Evolutionary conservation across 495 filamentous ascomycete species (phyloP).

Genomic region (Xylaria longipes): DNA sequence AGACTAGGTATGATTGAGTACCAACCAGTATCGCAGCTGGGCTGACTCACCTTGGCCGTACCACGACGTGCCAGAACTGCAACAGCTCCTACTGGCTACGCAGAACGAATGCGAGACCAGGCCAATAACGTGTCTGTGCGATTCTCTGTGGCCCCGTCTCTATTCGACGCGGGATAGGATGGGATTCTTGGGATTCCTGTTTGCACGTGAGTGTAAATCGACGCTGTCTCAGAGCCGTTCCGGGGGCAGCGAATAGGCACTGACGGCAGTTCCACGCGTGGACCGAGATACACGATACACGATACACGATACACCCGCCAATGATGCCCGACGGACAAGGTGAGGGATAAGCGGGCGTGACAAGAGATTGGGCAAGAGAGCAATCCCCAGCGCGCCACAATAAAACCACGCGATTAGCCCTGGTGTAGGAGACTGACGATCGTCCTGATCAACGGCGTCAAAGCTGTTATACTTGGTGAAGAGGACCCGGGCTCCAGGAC

Average conservation of each 20-base stretch:
- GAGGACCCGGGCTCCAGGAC: neutral
- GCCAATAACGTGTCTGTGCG: conserved; percentile 11
- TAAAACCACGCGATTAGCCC: neutral
- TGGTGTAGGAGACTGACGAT: conserved; percentile 17
- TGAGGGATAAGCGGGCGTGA: conserved; percentile 10
- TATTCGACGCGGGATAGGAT: conserved; percentile 6
- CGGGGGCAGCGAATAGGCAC: conserved; percentile 11
- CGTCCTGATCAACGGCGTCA: neutral
- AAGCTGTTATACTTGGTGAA: neutral
- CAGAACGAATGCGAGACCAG: neutral
- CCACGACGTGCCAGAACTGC: conserved; percentile 29
- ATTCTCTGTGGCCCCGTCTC: neutral
- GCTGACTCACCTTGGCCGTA: conserved; percentile 39
- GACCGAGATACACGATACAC: conserved; percentile 18
- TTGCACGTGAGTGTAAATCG: conserved; percentile 9
- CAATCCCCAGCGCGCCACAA: neutral
- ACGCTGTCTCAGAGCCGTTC: conserved; percentile 27
- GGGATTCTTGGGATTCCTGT: neutral
- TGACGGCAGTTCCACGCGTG: conserved; percentile 16
- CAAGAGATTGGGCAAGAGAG: neutral
- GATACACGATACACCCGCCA: conserved; percentile 13
- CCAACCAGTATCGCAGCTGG: conserved; percentile 22
- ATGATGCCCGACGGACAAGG: neutral
- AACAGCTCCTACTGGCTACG: conserved; percentile 20
- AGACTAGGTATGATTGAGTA: conserved; percentile 30